Conservation (phyloP, 441 rosid species). For the Gossypium davidsonii region DNA sequence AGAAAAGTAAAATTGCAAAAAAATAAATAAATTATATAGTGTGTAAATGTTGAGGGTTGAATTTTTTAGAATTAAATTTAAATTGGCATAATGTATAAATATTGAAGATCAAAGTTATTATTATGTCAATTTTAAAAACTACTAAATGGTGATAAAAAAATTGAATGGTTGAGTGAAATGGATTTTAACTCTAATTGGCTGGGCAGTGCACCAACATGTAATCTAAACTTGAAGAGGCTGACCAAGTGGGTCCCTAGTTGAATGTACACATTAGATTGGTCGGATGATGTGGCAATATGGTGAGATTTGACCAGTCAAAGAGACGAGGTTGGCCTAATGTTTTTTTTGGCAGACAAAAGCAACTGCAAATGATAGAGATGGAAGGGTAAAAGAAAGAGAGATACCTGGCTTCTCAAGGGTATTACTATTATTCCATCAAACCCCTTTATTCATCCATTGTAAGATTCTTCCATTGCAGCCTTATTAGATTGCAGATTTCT, state of each 20-base stretch:
- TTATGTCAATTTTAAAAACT: too few species aligned
- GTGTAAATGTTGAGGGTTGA: too few species aligned
- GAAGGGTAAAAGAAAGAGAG: conserved; percentile 35
- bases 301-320: conserved; percentile 17
- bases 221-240: background rate
- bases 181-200: background rate
- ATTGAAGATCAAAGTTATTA: too few species aligned
- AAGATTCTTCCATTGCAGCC: conserved; percentile 70
- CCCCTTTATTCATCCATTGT: conserved; percentile 46
- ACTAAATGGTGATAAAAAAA: background rate
- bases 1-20: too few species aligned
- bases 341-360: conserved; percentile 29
- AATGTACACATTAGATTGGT: conserved; percentile 30
- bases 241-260: conserved; percentile 13
- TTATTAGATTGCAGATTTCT: conserved; percentile 50
- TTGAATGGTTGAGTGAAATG: too few species aligned
- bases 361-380: conserved; percentile 36
- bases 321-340: conserved; percentile 18
- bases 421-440: conserved; percentile 25
- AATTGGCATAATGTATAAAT: too few species aligned
- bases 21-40: too few species aligned
- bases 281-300: conserved; percentile 27
- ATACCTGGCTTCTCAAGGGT: conserved; percentile 71
- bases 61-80: too few species aligned
- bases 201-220: background rate